Conservation (phyloP, 441 rosid species). For the Croton laevigatus region DNA sequence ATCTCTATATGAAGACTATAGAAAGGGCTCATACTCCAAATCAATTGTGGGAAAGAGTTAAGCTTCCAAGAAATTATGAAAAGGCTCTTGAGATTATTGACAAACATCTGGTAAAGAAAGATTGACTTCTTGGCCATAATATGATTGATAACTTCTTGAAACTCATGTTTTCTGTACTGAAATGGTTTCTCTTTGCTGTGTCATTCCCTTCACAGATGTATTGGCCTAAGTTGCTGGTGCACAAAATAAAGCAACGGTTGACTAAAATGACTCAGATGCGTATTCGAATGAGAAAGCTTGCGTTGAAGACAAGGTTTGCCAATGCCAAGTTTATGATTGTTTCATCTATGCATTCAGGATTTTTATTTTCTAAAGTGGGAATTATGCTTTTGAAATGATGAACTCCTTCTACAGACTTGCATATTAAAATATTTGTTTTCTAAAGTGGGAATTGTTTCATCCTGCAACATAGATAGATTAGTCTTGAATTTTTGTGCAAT, state of each 20-base stretch:
- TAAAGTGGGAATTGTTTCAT: too few relatives aligned
- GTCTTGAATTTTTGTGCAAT: neutral
- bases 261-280: conserved; percentile 97
- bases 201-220: conserved; percentile 41
- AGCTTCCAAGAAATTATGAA: conserved; percentile 75
- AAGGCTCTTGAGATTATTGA: conserved; percentile 83
- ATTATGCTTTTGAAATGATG: neutral
- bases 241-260: conserved; percentile 76
- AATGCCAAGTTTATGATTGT: neutral
- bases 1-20: conserved; percentile 81
- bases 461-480: neutral
- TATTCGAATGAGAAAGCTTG: conserved; percentile 84
- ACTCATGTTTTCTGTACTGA: neutral
- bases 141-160: neutral
- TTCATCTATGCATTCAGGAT: neutral
- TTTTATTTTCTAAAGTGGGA: neutral
- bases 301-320: conserved; percentile 68
- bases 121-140: conserved; percentile 8
- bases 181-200: too few relatives aligned
- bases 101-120: conserved; percentile 65
- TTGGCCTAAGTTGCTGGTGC: conserved; percentile 84
- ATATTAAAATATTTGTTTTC: too few relatives aligned
- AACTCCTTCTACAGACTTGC: too few relatives aligned
- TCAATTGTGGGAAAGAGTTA: conserved; percentile 85
- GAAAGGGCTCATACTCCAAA: conserved; percentile 93